Conservation (phyloP, 371 early-diverging fungal species). For the Mucor lusitanicus region DNA sequence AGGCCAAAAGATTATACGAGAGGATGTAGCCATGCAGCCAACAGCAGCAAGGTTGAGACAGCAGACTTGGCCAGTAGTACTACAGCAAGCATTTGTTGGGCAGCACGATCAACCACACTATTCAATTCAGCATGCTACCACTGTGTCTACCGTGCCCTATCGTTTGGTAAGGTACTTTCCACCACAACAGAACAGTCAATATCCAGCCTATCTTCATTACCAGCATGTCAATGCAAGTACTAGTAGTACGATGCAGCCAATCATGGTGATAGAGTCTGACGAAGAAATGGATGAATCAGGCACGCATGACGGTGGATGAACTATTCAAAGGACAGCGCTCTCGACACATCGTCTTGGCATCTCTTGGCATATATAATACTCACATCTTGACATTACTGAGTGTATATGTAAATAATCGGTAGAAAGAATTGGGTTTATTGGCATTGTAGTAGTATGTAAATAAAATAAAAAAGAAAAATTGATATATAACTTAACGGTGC, state of each 20-base stretch:
- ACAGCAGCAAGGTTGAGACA: background rate
- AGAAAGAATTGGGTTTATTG: too few relatives aligned
- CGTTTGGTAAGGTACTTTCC: background rate
- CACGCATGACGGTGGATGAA: constrained; percentile 12
- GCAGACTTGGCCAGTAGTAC: background rate
- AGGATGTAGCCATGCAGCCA: constrained; percentile 3
- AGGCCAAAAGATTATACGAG: constrained; percentile 23
- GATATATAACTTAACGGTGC: background rate
- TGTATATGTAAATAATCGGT: too few relatives aligned
- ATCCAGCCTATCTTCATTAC: background rate
- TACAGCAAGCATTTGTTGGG: background rate
- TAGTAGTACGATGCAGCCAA: background rate
- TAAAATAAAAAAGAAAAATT: background rate
- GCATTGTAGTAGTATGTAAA: background rate
- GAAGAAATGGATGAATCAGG: constrained; percentile 20
- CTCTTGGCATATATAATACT: too few relatives aligned
- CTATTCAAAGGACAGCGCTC: too few relatives aligned
- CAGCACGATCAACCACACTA: constrained; percentile 9
- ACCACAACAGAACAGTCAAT: background rate
- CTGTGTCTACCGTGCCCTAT: background rate
- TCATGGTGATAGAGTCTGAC: background rate
- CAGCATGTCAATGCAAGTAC: background rate
- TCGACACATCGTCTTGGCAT: too few relatives aligned
- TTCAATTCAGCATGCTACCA: background rate
- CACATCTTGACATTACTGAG: too few relatives aligned